These are phyloP conservation scores for Cenchrus purpureus DNA, from an alignment of 176 grass and related monocot genomes.

Conservation along the genomic window DNA sequence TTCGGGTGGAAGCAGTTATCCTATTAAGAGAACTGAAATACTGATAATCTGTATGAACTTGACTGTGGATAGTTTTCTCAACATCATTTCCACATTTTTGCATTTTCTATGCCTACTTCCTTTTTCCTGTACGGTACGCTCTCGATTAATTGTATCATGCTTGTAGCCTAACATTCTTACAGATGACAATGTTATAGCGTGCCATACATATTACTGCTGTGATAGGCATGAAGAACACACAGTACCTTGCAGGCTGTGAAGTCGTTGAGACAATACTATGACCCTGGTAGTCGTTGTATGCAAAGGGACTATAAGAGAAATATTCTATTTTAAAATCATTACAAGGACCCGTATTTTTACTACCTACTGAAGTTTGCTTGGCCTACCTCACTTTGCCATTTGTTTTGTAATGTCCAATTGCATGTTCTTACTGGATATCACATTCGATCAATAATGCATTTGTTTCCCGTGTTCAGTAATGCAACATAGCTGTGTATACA, in stretches of 20 bases:
- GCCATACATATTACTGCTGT: not conserved
- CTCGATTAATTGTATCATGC: too few relatives aligned
- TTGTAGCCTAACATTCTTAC: too few relatives aligned
- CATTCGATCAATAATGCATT: constrained; percentile 6
- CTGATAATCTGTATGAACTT: not conserved
- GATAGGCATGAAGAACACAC: not conserved
- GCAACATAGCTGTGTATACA: not conserved
- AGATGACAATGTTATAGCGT: not conserved
- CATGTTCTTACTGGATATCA: not conserved
- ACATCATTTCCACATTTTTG: too few relatives aligned
- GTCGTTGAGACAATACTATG: not conserved
- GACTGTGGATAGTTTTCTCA: not conserved
- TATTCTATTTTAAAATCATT: not conserved
- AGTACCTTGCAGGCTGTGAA: not conserved
- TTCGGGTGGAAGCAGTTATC: not conserved
- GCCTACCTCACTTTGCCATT: not conserved
- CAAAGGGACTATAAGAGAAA: not conserved
- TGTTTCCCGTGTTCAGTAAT: not conserved
- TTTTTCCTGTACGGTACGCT: too few relatives aligned
- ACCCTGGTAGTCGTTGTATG: not conserved
- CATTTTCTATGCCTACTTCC: too few relatives aligned
- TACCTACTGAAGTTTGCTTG: not conserved
- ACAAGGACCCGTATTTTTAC: not conserved
- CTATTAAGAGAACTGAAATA: constrained; percentile 21
- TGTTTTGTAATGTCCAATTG: not conserved